These are phyloP conservation scores for Phytophthora sp. DNA, from an alignment of 352 stramenopile genomes.

Conservation along the genomic window DNA sequence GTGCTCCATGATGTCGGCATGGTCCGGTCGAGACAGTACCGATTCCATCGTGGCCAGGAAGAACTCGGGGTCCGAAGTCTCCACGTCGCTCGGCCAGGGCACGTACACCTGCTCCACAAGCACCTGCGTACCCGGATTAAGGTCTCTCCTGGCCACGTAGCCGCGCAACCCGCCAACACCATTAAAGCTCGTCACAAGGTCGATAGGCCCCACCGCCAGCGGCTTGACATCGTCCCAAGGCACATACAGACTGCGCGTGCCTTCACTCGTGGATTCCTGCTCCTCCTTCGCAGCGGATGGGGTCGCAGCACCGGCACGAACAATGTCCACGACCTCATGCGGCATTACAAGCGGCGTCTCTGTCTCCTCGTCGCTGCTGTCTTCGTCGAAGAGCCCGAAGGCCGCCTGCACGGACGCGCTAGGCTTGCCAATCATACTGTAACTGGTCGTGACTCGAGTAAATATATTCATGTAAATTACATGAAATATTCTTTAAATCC, in stretches of 20 bases:
- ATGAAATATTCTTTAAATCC: no score
- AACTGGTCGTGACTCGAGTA: not conserved
- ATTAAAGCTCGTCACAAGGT: conserved; percentile 59
- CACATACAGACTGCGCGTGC: conserved; percentile 52
- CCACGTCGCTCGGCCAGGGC: conserved; percentile 88
- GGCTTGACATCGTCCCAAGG: conserved; percentile 84
- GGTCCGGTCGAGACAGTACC: conserved; percentile 78
- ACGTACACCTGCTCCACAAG: conserved; percentile 91
- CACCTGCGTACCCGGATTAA: conserved; percentile 89
- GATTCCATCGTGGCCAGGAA: conserved; percentile 90
- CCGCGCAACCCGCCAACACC: conserved; percentile 84
- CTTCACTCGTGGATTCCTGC: conserved; percentile 2
- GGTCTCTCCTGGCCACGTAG: conserved; percentile 82
- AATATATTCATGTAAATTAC: not conserved
- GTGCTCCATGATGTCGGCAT: conserved; percentile 71
- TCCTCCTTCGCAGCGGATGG: conserved; percentile 11
- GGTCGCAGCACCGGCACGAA: conserved; percentile 1
- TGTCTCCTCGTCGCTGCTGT: conserved; percentile 69
- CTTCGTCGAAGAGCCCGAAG: conserved; percentile 86
- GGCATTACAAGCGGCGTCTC: conserved; percentile 14
- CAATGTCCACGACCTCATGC: conserved; percentile 35
- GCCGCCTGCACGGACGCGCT: conserved; percentile 69
- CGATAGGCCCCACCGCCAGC: conserved; percentile 82
- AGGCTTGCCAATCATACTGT: conserved; percentile 32
- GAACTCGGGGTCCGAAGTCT: conserved; percentile 78